phyloP scores from a whole-genome alignment of 1,139 yeast species.

The Sugiyamaella novakii region DNA sequence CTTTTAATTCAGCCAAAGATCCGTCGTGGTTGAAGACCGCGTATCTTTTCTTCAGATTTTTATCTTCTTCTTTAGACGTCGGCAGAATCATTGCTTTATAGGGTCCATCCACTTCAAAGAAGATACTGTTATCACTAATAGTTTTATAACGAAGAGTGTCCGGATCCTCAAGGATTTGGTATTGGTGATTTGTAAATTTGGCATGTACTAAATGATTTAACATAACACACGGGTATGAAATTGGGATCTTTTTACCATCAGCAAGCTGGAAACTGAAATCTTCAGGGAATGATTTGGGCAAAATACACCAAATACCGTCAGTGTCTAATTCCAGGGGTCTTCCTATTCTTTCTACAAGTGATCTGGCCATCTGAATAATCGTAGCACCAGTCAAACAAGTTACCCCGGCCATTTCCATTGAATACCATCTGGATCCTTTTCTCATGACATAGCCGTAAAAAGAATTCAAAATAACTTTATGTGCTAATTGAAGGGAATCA shows the following conservation, averaged over 20 bases:
- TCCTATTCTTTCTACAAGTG: conserved; percentile 91
- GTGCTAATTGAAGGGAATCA: conserved; percentile 95
- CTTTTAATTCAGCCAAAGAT: conserved; percentile 89
- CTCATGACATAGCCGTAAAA: conserved; percentile 99
- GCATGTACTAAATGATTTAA: conserved; percentile 90
- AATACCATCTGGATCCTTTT: conserved; percentile 98
- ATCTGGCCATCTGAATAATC: conserved; percentile 94
- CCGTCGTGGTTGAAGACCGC: conserved; percentile 98
- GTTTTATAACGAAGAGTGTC: conserved; percentile 69
- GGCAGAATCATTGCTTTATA: conserved; percentile 97
- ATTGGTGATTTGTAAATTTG: conserved; percentile 89
- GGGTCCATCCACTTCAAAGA: conserved; percentile 98
- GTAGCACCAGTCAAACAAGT: conserved; percentile 98
- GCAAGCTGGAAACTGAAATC: conserved; percentile 69
- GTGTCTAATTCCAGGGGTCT: conserved; percentile 96
- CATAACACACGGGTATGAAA: conserved; percentile 97
- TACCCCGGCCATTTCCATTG: conserved; percentile 99
- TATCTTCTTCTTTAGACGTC: conserved; percentile 96
- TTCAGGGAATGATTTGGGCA: conserved; percentile 92
- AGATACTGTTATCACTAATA: conserved; percentile 87
- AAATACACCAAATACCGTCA: conserved; percentile 99
- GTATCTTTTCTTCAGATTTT: conserved; percentile 92
- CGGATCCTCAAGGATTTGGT: conserved; percentile 81
- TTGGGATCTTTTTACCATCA: conserved; percentile 73
- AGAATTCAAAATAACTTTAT: conserved; percentile 93